Conservation (phyloP, 768 basidiomycete species). For the Ramaria rubella region DNA sequence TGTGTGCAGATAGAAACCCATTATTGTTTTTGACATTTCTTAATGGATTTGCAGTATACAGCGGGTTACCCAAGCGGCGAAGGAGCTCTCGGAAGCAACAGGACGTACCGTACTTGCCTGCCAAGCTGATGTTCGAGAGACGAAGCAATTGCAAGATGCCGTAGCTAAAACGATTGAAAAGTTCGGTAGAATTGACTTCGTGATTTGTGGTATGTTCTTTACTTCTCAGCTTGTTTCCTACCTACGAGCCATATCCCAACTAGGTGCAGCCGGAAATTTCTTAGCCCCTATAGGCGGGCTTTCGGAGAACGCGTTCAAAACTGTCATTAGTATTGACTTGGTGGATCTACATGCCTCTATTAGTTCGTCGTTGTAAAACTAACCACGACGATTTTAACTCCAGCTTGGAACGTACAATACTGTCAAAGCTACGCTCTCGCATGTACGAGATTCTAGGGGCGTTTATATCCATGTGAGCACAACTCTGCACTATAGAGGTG, state of each 20-base stretch:
- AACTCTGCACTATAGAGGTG: conserved; percentile 79
- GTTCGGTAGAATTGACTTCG: conserved; percentile 89
- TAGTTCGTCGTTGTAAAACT: not conserved
- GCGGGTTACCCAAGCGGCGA: conserved; percentile 60
- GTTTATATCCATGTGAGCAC: conserved; percentile 87
- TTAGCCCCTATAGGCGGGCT: conserved; percentile 77
- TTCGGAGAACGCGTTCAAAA: conserved; percentile 85
- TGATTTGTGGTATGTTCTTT: conserved; percentile 69
- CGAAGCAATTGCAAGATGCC: conserved; percentile 64
- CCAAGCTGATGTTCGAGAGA: conserved; percentile 79
- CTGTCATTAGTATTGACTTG: conserved; percentile 91
- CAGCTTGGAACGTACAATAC: conserved; percentile 93
- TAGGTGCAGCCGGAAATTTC: conserved; percentile 96
- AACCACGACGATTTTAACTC: not conserved
- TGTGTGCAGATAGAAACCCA: conserved; percentile 31
- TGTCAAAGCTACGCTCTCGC: conserved; percentile 80
- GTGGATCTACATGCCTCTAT: conserved; percentile 34
- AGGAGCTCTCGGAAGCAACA: conserved; percentile 62
- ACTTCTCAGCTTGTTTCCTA: not conserved
- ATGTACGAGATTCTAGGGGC: conserved; percentile 66
- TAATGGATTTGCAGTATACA: conserved; percentile 45
- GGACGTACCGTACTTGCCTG: conserved; percentile 64
- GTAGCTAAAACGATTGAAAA: conserved; percentile 65
- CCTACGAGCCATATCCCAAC: not conserved
- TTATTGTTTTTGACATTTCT: conserved; percentile 2